phyloP scores from a whole-genome alignment of 108 stramenopile species.

The Pseudonitzschia pungens region DNA sequence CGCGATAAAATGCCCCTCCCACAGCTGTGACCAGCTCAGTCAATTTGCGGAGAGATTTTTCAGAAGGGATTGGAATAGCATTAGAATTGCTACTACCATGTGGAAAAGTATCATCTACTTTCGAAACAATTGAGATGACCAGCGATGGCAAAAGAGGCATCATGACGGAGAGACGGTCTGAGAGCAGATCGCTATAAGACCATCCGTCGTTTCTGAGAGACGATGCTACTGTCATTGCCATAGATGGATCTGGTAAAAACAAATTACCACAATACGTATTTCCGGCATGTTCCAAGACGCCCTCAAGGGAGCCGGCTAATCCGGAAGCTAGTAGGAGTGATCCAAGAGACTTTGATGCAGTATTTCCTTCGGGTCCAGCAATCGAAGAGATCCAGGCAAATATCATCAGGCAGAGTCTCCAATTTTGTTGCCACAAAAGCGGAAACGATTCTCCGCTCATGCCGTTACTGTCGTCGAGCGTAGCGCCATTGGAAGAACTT shows the following conservation, averaged over 20 bases:
- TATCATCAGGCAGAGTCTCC: constrained; percentile 63
- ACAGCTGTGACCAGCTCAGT: constrained; percentile 44
- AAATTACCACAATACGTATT: constrained; percentile 18
- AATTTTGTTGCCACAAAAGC: constrained; percentile 73
- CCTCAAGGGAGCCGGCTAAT: constrained; percentile 64
- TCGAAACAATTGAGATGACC: constrained; percentile 36
- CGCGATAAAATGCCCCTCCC: constrained; percentile 48
- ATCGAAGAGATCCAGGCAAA: constrained; percentile 81
- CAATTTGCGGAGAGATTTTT: constrained; percentile 20
- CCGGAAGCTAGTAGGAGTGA: constrained; percentile 63
- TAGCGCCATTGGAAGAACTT: background rate
- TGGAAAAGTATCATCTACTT: background rate
- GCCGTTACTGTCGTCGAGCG: background rate
- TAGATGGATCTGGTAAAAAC: constrained; percentile 51
- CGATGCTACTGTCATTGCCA: constrained; percentile 51
- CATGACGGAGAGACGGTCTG: constrained; percentile 68
- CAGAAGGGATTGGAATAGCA: constrained; percentile 4
- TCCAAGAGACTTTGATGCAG: constrained; percentile 59
- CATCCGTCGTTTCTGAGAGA: constrained; percentile 30
- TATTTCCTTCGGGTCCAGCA: constrained; percentile 66
- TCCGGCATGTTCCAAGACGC: constrained; percentile 23
- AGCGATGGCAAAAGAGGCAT: constrained; percentile 76
- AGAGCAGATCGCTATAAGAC: constrained; percentile 61
- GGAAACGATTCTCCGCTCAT: constrained; percentile 10
- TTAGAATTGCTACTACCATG: background rate